These are phyloP conservation scores for Berberis vulgaris DNA, from an alignment of 164 flowering plant species.

Conservation along the genomic window DNA sequence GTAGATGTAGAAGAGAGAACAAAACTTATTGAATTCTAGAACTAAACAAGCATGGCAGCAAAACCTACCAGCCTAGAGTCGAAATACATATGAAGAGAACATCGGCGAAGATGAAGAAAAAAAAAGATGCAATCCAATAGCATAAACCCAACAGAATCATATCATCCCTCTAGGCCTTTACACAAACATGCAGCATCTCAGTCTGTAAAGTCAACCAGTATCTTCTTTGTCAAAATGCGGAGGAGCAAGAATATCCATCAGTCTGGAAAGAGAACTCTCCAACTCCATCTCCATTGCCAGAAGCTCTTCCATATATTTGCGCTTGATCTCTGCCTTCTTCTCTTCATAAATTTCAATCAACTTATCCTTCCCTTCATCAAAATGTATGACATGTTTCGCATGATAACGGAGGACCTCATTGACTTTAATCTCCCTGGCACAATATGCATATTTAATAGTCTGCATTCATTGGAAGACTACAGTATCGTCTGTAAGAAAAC, in stretches of 20 bases:
- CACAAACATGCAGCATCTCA: too few species aligned
- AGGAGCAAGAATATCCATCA: slow-evolving; percentile 47
- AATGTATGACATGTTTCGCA: slow-evolving; percentile 46
- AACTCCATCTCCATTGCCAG: slow-evolving; percentile 47
- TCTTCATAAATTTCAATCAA: slow-evolving; percentile 33
- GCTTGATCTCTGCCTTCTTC: slow-evolving; percentile 39
- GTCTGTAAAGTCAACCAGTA: too few species aligned
- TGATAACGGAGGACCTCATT: slow-evolving; percentile 35
- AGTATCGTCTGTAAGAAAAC: too few species aligned
- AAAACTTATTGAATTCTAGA: background rate
- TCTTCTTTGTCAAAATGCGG: background rate
- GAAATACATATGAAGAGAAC: too few species aligned
- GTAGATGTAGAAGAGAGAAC: background rate
- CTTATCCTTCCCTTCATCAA: slow-evolving; percentile 41
- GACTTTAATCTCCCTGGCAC: slow-evolving; percentile 37
- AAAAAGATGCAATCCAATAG: too few species aligned
- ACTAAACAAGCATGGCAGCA: too few species aligned
- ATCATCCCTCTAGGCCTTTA: too few species aligned
- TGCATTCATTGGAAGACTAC: too few species aligned
- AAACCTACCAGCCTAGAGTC: too few species aligned
- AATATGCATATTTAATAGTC: background rate
- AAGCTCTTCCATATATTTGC: slow-evolving; percentile 40
- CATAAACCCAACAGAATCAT: too few species aligned
- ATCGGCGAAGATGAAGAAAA: too few species aligned
- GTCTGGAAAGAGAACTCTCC: slow-evolving; percentile 27